Base-by-base conservation (phyloP, 148 eudicot species). In the Rhododendron henanense region DNA sequence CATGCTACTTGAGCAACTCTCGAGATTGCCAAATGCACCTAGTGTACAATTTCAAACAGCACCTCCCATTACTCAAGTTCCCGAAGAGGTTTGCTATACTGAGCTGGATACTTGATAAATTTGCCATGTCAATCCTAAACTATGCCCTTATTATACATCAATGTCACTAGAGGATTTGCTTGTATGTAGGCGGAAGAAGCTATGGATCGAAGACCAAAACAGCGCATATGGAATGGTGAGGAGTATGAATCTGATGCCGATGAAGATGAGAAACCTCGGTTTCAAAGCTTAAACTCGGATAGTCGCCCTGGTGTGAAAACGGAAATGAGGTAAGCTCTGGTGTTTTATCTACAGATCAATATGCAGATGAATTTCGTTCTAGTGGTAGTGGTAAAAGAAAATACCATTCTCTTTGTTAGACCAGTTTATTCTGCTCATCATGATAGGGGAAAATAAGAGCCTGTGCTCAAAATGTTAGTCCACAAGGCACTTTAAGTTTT, bases 1-100 rank as follows among this genome's bases (percentile, higher is more conserved):
- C 83, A 89, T 94, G 89, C 89, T 94, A 78, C 92, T 94, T 45
- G 98, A 96, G 91, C 95, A 94, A 90, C 86, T 96, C 47, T 91
- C 98, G 11, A 91, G 92, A 87, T 73, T 94, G 79, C 93, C 93
- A 76, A 93, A 93, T 84, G 92, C 86, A 44, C 98, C 98, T 28
- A 96, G 98, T 84, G 95, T 94, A 73, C 96, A 88, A 41, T 96
- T 96, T 83, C 98, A 93, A 84, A 88, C 88, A 28, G 87, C 92
- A 75, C 98, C 98, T 28, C 89, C 92, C 14, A 83, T 85, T 50
- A 87, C 94, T 47, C 84, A 90, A 90, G 92, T 82, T 82, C 98
- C 94, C 31, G 95, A 96, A 89, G 93, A 93, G 95, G 96, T 94
- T 65, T 86, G 73, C 53, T 44, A n/a, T 37, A 75, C 67, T 23